A percentile compares a stretch with the other conserved stretches of the same genome.
Evolutionary conservation across 208 protist genomes (phyloP).

Genomic region (Crithidia fasciculata): DNA sequence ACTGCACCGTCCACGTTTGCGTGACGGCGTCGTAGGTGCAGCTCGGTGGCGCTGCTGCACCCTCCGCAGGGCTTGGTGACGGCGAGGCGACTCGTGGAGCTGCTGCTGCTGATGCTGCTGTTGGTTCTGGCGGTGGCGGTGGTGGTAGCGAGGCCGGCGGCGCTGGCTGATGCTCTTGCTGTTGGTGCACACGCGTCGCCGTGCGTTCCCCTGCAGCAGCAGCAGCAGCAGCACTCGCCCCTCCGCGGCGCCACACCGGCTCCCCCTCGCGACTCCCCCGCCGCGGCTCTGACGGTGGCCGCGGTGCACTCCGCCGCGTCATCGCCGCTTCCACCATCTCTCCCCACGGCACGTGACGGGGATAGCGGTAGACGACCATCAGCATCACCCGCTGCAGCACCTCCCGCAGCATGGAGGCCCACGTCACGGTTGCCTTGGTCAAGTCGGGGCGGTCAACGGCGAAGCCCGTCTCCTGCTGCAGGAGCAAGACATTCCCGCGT

Average conservation of each 20-base stretch:
- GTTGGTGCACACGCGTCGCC: too few relatives aligned
- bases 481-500: constrained; percentile 27
- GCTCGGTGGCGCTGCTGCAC: neutral
- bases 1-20: constrained; percentile 20
- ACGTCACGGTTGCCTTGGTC: constrained; percentile 32
- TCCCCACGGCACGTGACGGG: constrained; percentile 34
- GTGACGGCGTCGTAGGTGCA: constrained; percentile 14
- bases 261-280: constrained; percentile 1
- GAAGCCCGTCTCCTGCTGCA: constrained; percentile 22
- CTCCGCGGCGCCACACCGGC: constrained; percentile 13
- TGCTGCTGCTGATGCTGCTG: neutral
- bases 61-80: neutral
- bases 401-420: constrained; percentile 37
- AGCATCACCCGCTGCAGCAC: constrained; percentile 37
- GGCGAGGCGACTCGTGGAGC: neutral
- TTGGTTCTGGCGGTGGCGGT: neutral
- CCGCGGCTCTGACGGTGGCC: constrained; percentile 13
- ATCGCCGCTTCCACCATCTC: constrained; percentile 24
- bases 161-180: neutral
- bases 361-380: constrained; percentile 43
- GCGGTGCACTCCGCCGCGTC: neutral
- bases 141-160: neutral
- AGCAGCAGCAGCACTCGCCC: neutral
- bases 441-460: constrained; percentile 2
- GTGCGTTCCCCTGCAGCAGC: neutral